Evolutionary conservation across 495 filamentous ascomycete species (phyloP), one percentile per base, ranked within the genome.

Genomic region (Xylaria bambusicola): DNA sequence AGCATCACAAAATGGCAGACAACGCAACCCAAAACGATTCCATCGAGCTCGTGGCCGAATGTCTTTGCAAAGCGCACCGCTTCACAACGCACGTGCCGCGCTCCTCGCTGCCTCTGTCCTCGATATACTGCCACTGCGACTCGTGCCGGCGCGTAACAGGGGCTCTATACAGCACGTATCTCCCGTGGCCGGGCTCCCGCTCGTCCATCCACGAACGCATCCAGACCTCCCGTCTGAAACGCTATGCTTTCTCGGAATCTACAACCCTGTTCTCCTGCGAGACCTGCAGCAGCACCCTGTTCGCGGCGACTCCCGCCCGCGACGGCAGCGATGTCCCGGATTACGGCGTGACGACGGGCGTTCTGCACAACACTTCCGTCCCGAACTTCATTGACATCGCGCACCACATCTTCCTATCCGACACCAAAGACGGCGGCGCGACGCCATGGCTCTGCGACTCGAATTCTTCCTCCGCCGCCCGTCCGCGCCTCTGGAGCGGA

Each of bases 361-460:
- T 71, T 0, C 63, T 80, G 47, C 58, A 67, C 15, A 69, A 72
- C 24, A 29, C 49, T 10, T 10, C 29, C 0, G 33, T 69, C 1
- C 36, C 58, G 0, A 63, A 63, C 2, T 29, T 81, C 23, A 67
- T 80, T 49, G 56, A 68, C 31, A 69, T 77, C 31, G 62, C 35
- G 0, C 49, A 69, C 3, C 77, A 84, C 61, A 68, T 78, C 12
- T 77, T 70, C 49, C 70, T 82, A 1, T 61, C 62, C 6, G 78
- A 80, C 21, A 75, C 81, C 2, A 7, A 63, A 0, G 81, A 80
- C 38, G 78, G 77, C 12, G 81, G 80, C 0, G 65, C 80, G 7
- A 62, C 65, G 1, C 49, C 62, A 0, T 73, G 78, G 60, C 56
- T 84, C 23, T 62, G 70, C 2, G 36, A 62, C 12, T 53, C 70